Base-by-base conservation (phyloP, 2,329 filamentous ascomycete species). In the Alternaria viburni region DNA sequence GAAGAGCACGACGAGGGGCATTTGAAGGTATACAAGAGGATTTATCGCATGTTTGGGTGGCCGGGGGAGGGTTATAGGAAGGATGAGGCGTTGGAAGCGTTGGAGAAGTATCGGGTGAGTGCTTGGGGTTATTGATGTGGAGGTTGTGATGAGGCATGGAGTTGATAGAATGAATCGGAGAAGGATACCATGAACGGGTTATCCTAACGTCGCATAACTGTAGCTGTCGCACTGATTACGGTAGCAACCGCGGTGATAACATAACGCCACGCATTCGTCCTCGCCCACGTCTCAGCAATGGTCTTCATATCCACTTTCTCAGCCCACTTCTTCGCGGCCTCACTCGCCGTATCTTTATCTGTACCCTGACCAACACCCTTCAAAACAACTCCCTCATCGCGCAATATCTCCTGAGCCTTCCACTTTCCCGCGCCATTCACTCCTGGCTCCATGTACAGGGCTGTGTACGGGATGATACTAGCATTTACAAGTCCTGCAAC, bases 401-500 rank as follows among this genome's bases (percentile, higher is more conserved):
- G 70, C 57, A 80, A 58, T 44, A 81, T 52, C 51, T 67, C 64
- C 57, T 80, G 74, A 6, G 74, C 77, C 61, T 80, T 81, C 78
- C 79, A 81, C 59, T 81, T 81, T 15, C 64, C 72, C 1, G 79
- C 77, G 6, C 79, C 79, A 50, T 82, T 81, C 46, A 81, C 74
- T 2, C 72, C 74, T 6, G 78, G 78, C 65, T 81, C 80, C 73
- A 81, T 81, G 61, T 77, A 77, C 26, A 80, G 67, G 51, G 79
- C 74, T 1, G 79, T 81, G 26, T 79, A 77, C 0, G 78, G 78
- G 17, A 78, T 64, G n/a, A 81, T 78, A 59, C 61, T 69, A 11
- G 61, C 67, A 17, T 69, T 77, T 54, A 72, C 70, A 26, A 78
- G 65, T 12, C 69, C 66, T 1, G 74, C 64, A 6, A 68, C 59